Conservation (phyloP, 2,329 filamentous ascomycete species). For the Xylariaceae sp. region DNA sequence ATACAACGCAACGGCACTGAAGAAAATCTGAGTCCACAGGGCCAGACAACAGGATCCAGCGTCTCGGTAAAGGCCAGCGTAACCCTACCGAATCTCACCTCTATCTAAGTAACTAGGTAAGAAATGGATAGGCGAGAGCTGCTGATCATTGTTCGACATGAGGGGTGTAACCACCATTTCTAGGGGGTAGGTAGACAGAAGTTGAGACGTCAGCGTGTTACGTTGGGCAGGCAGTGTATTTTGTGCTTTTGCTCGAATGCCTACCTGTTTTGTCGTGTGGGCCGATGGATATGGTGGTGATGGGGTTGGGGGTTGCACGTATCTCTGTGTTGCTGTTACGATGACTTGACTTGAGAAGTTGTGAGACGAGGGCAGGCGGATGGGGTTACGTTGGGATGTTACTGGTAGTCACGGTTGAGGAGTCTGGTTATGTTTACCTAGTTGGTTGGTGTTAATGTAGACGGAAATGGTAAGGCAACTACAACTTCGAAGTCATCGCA, state of each 20-base stretch:
- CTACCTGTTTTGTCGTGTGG: slow-evolving; percentile 9
- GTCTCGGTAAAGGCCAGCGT: slow-evolving; percentile 12
- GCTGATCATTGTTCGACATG: neutral
- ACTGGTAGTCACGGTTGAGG: too few species aligned
- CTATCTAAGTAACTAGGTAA: too few species aligned
- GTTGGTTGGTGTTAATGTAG: too few species aligned
- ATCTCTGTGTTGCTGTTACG: neutral
- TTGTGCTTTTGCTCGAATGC: slow-evolving; percentile 4
- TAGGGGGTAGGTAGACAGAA: neutral
- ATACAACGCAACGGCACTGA: neutral
- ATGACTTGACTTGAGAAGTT: too few species aligned
- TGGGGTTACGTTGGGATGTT: too few species aligned
- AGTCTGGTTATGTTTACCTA: too few species aligned
- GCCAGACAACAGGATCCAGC: slow-evolving; percentile 18
- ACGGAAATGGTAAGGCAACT: too few species aligned
- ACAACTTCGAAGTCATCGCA: too few species aligned
- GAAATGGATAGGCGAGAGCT: slow-evolving; percentile 8
- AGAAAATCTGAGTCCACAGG: slow-evolving; percentile 7
- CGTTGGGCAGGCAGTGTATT: slow-evolving; percentile 3
- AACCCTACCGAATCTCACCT: slow-evolving; percentile 5
- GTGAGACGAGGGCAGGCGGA: too few species aligned
- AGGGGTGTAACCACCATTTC: slow-evolving; percentile 5
- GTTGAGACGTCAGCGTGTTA: slow-evolving; percentile 10
- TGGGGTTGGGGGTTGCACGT: neutral
- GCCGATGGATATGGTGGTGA: neutral